Percentiles rank a stretch among this genome's conserved stretches.
Conservation (phyloP, 164 flowering plant species). For the Houttuynia cordata region DNA sequence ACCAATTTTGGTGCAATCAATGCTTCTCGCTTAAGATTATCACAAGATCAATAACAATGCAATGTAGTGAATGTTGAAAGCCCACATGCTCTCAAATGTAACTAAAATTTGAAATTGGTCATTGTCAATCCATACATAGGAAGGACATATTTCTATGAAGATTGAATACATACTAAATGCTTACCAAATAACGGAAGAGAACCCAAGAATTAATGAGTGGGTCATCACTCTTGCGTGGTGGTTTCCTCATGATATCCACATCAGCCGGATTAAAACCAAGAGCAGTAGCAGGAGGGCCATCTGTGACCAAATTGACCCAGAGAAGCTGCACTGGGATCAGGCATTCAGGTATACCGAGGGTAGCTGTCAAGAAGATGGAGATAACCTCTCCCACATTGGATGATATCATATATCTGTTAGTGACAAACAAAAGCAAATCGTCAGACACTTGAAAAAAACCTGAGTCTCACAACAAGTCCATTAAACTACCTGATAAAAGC, state of each 20-base stretch:
- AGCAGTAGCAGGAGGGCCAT: slow-evolving; percentile 97
- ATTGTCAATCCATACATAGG: too few species aligned
- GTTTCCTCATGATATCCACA: slow-evolving; percentile 76
- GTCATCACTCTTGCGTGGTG: slow-evolving; percentile 80
- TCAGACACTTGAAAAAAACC: background rate
- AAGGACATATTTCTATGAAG: too few species aligned
- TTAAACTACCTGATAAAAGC: slow-evolving; percentile 67
- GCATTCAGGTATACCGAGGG: slow-evolving; percentile 81
- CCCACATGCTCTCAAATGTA: too few species aligned
- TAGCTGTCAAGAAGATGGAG: slow-evolving; percentile 85
- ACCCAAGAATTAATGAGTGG: slow-evolving; percentile 73
- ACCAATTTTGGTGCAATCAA: too few species aligned
- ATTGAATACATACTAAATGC: slow-evolving; percentile 4
- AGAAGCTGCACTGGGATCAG: slow-evolving; percentile 90
- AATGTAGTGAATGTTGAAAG: too few species aligned
- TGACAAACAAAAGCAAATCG: background rate
- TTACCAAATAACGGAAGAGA: slow-evolving; percentile 75
- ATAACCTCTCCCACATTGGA: slow-evolving; percentile 93
- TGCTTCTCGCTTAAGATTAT: too few species aligned
- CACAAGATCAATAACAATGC: too few species aligned
- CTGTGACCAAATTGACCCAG: slow-evolving; percentile 96
- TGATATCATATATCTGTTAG: slow-evolving; percentile 87
- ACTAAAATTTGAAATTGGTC: too few species aligned
- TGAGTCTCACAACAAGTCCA: background rate
- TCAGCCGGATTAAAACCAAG: slow-evolving; percentile 93